Conservation (phyloP, 768 basidiomycete species). For the Tulasnella sp. region DNA sequence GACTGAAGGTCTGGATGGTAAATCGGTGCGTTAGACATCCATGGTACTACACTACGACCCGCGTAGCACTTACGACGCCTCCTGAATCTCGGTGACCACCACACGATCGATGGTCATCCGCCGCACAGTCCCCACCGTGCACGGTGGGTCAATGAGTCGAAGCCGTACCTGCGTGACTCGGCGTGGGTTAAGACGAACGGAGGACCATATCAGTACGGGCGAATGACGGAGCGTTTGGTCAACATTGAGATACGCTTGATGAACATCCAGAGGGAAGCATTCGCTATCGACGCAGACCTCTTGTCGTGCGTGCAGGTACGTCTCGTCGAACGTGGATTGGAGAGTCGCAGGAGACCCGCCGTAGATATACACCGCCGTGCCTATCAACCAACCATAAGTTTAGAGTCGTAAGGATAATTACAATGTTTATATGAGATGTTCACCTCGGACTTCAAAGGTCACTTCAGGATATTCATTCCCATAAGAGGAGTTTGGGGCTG, state of each 20-base stretch:
- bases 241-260: not conserved
- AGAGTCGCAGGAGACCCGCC: not conserved
- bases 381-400: not conserved
- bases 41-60: not conserved
- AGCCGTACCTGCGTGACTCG: not conserved
- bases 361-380: not conserved
- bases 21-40: not conserved
- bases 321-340: not conserved
- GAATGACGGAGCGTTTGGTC: not conserved
- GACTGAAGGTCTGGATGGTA: constrained; percentile 11
- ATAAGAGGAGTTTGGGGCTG: not conserved
- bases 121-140: not conserved
- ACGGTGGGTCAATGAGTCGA: not conserved
- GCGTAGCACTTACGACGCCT: not conserved
- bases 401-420: not conserved
- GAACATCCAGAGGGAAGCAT: not conserved
- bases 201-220: not conserved
- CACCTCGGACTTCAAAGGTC: not conserved
- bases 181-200: not conserved
- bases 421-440: not conserved
- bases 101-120: not conserved
- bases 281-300: not conserved
- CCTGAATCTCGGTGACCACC: not conserved
- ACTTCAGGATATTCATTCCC: not conserved
- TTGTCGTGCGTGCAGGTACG: not conserved